Percentiles rank a stretch among this genome's conserved stretches.
Conservation (phyloP, 768 basidiomycete species). For the Multifurca ochricompacta region DNA sequence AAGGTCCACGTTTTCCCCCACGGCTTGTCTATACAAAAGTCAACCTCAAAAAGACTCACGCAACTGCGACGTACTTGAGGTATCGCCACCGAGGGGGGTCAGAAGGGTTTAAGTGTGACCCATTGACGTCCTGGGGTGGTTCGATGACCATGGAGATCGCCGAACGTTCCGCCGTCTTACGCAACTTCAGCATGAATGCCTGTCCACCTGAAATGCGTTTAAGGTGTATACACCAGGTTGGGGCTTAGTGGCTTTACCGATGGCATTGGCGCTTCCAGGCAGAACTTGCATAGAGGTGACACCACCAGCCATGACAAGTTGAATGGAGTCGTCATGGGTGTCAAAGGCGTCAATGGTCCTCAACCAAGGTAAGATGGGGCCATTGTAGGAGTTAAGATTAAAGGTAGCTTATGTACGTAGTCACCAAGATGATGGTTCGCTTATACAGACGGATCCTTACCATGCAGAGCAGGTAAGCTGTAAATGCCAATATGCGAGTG, state of each 20-base stretch:
- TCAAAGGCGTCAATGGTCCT: slow-evolving; percentile 80
- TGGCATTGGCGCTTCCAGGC: slow-evolving; percentile 69
- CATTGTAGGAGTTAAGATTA: slow-evolving; percentile 60
- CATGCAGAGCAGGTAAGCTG: slow-evolving; percentile 46
- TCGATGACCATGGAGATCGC: slow-evolving; percentile 80
- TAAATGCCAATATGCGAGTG: slow-evolving; percentile 70
- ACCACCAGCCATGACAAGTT: slow-evolving; percentile 75
- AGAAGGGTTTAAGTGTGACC: slow-evolving; percentile 32
- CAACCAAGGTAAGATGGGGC: slow-evolving; percentile 69
- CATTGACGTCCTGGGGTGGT: slow-evolving; percentile 59
- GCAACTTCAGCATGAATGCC: slow-evolving; percentile 79
- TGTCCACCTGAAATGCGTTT: slow-evolving; percentile 56
- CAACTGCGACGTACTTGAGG: slow-evolving; percentile 50
- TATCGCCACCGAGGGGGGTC: slow-evolving; percentile 63
- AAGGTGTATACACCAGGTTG: slow-evolving; percentile 14
- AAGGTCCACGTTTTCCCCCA: slow-evolving; percentile 7
- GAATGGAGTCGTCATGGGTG: slow-evolving; percentile 73
- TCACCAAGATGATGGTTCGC: not conserved
- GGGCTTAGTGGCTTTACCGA: slow-evolving; percentile 38
- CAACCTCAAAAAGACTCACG: not conserved
- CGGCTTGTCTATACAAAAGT: slow-evolving; percentile 28
- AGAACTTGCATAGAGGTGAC: slow-evolving; percentile 80
- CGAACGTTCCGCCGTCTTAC: slow-evolving; percentile 68
- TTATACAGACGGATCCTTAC: slow-evolving; percentile 27
- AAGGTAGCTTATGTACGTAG: slow-evolving; percentile 32